Evolutionary conservation across 441 rosid genomes (phyloP), one percentile per base, ranked within the genome.

Genomic region (Mallotus japonicus): DNA sequence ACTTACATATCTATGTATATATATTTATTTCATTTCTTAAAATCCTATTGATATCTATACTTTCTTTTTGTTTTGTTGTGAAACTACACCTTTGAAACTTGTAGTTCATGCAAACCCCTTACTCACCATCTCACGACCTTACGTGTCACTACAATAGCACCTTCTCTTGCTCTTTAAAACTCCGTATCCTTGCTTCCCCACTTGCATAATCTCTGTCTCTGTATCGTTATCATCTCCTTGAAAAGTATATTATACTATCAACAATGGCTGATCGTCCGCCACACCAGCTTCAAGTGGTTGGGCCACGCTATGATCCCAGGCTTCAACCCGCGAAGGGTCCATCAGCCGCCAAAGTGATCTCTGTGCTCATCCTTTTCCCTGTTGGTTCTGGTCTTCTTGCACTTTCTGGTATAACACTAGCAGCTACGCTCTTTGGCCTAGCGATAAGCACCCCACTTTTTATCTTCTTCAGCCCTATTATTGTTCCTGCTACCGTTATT

Each of bases 91-190:
- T 53, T n/a, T 76, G 96, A 84, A 88, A 89, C 92, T 75, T 90
- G 96, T 88, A 83, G 57, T 70, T 70, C 96, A 87, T 89, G 97
- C 95, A 92, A 76, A 82, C 78, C 89, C 83, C 79, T 85, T 78
- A 75, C 84, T 88, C 91, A 75, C 75, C 89, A 81, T 84, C 79
- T 84, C 78, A 70, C 65, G 75, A 17, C 62, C 80, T 76, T 71
- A 86, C 92, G 94, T 86, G 97, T 89, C 96, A 68, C 60, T 71
- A 17, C 49, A 42, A 56, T 32, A 69, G 51, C 58, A 14, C 53
- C 66, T 71, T 74, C 74, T 49, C 0, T 54, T 40, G 19, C 70
- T 66, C 75, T 79, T 67, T 79, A 75, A 55, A 9, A 1, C 9
- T 1, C 51, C 76, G 9, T 72, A 8, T 16, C 32, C 14, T 7